Conservation (phyloP, 352 stramenopile genomes). For the Globisporangium yorkense region DNA sequence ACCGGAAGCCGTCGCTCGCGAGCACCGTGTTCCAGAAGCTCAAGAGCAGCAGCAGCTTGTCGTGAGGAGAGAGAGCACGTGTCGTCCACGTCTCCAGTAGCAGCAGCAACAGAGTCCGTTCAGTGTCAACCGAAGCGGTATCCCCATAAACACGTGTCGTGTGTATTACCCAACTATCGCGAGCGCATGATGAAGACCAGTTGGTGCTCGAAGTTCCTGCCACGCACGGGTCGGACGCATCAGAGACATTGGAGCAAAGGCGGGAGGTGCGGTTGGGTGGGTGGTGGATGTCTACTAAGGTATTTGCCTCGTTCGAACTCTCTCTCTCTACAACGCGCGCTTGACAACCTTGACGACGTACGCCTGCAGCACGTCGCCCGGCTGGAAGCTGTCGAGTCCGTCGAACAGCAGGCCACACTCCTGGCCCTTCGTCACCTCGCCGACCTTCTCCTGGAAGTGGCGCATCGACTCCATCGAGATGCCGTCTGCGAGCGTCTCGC, state of each 20-base stretch:
- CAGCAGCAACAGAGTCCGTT: not conserved
- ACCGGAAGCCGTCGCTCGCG: constrained; percentile 46
- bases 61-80: not conserved
- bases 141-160: not conserved
- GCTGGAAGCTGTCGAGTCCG: constrained; percentile 90
- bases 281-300: constrained; percentile 3
- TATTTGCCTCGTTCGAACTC: not conserved
- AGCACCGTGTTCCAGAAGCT: constrained; percentile 55
- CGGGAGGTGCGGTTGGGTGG: not conserved
- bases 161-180: not conserved
- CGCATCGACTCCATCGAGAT: constrained; percentile 81
- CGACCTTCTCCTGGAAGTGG: constrained; percentile 91
- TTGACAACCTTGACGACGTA: constrained; percentile 76
- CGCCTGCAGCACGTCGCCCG: constrained; percentile 94
- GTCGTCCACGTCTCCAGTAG: not conserved
- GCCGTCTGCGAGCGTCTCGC: constrained; percentile 87
- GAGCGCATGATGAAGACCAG: no score
- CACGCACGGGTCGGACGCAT: no score
- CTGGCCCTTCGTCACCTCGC: constrained; percentile 90
- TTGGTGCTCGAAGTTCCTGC: no score
- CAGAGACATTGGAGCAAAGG: no score
- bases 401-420: constrained; percentile 97
- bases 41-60: constrained; percentile 24
- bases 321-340: constrained; percentile 32
- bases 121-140: not conserved